These are phyloP conservation scores for Pyrenophora graminea DNA, from an alignment of 2,329 filamentous ascomycete genomes.

Conservation along the genomic window DNA sequence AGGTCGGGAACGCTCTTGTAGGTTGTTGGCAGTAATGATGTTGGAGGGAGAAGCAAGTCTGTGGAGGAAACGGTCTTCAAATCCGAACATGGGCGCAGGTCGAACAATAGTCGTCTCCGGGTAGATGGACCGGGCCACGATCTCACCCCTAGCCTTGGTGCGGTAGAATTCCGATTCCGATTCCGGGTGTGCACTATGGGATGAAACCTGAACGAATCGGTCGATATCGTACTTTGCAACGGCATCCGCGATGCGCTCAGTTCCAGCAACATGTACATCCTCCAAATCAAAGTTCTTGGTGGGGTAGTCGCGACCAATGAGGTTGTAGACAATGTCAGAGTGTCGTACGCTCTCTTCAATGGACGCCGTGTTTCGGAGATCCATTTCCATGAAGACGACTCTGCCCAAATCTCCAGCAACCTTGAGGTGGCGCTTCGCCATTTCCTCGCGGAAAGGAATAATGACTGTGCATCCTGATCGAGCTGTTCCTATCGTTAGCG, in stretches of 20 bases:
- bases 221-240: constrained; percentile 98
- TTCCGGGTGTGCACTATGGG: constrained; percentile 81
- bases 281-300: constrained; percentile 97
- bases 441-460: constrained; percentile 93
- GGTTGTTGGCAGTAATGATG: constrained; percentile 86
- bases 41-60: constrained; percentile 80
- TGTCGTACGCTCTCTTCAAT: constrained; percentile 97
- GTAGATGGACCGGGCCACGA: constrained; percentile 83
- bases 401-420: constrained; percentile 92
- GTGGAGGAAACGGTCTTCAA: constrained; percentile 89
- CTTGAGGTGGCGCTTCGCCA: constrained; percentile 96
- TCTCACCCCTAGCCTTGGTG: constrained; percentile 87
- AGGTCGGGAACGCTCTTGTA: constrained; percentile 88
- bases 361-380: constrained; percentile 89
- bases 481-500: constrained; percentile 59
- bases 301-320: constrained; percentile 90
- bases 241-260: constrained; percentile 88
- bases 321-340: constrained; percentile 96
- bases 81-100: constrained; percentile 90
- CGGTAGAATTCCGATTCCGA: constrained; percentile 88
- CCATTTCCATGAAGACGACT: constrained; percentile 90
- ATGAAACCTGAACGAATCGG: constrained; percentile 94
- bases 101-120: constrained; percentile 97
- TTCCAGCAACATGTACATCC: constrained; percentile 91
- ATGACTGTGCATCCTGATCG: constrained; percentile 93